phyloP scores from a whole-genome alignment of 805 yeast species.

The Pichia phayaonensis region DNA sequence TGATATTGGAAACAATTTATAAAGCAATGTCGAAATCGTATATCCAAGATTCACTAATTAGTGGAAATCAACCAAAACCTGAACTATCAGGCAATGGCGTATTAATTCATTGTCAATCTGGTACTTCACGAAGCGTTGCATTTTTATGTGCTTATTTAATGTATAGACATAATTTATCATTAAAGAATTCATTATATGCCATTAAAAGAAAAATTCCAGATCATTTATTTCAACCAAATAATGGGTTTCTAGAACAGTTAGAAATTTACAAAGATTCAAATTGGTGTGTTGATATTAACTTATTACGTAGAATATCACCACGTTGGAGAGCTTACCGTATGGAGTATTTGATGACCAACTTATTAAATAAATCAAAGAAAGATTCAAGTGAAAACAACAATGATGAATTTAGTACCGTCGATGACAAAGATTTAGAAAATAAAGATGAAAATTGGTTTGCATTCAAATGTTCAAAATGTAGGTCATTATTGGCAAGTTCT shows the following conservation, averaged over 20 bases:
- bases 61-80: constrained; percentile 26
- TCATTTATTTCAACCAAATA: constrained; percentile 57
- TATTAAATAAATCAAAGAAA: constrained; percentile 20
- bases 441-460: constrained; percentile 15
- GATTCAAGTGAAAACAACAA: constrained; percentile 15
- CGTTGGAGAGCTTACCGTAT: constrained; percentile 16
- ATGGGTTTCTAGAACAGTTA: constrained; percentile 66
- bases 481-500: constrained; percentile 59
- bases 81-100: constrained; percentile 20
- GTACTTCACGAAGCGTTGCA: constrained; percentile 42
- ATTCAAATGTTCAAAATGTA: constrained; percentile 76
- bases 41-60: constrained; percentile 8
- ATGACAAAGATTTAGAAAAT: constrained; percentile 11
- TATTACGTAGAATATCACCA: constrained; percentile 13
- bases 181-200: constrained; percentile 64
- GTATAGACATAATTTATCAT: constrained; percentile 45
- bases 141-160: constrained; percentile 42
- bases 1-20: constrained; percentile 59
- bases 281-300: constrained; percentile 31
- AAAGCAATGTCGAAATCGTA: constrained; percentile 18
- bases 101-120: constrained; percentile 46
- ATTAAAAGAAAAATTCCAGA: constrained; percentile 52
- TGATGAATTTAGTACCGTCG: constrained; percentile 2
- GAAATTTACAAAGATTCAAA: constrained; percentile 44
- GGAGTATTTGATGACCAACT: constrained; percentile 7